Percentiles rank a stretch among this genome's conserved stretches.
Conservation (phyloP, 805 yeast genomes). For the Kodamaea leandrae region DNA sequence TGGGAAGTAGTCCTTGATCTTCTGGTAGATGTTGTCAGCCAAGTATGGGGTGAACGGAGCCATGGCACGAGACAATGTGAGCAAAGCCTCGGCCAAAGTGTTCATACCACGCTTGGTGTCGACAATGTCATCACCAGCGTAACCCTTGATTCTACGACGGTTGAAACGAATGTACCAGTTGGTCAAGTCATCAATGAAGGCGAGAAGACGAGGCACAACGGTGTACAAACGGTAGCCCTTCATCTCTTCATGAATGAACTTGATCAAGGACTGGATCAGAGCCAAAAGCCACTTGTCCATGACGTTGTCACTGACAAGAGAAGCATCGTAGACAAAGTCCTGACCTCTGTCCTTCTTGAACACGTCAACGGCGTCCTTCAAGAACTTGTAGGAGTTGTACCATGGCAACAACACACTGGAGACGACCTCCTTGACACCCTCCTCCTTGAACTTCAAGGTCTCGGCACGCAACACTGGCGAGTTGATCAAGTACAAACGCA, state of each 20-base stretch:
- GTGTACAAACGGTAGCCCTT: slow-evolving; percentile 84
- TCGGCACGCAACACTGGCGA: slow-evolving; percentile 98
- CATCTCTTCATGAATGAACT: slow-evolving; percentile 89
- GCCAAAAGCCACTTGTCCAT: slow-evolving; percentile 98
- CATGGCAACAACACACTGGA: slow-evolving; percentile 95
- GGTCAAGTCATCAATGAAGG: slow-evolving; percentile 89
- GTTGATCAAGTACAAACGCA: slow-evolving; percentile 91
- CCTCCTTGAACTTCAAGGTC: slow-evolving; percentile 94
- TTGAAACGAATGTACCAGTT: slow-evolving; percentile 99
- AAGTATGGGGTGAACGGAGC: slow-evolving; percentile 98
- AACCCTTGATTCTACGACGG: slow-evolving; percentile 96
- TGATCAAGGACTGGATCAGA: slow-evolving; percentile 87
- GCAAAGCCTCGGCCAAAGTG: slow-evolving; percentile 85
- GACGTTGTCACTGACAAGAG: slow-evolving; percentile 70
- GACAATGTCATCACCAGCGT: slow-evolving; percentile 66
- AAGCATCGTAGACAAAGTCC: slow-evolving; percentile 71
- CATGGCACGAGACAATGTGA: slow-evolving; percentile 90
- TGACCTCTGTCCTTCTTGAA: slow-evolving; percentile 70
- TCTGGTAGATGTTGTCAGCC: slow-evolving; percentile 84
- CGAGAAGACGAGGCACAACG: slow-evolving; percentile 89
- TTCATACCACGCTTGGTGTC: slow-evolving; percentile 87
- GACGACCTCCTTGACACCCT: slow-evolving; percentile 97
- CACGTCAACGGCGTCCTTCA: slow-evolving; percentile 88
- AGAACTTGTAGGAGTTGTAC: slow-evolving; percentile 97
- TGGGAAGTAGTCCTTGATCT: slow-evolving; percentile 61